Base-by-base conservation (phyloP, 2,329 filamentous ascomycete genomes). In the Aspergillus uvarum region DNA sequence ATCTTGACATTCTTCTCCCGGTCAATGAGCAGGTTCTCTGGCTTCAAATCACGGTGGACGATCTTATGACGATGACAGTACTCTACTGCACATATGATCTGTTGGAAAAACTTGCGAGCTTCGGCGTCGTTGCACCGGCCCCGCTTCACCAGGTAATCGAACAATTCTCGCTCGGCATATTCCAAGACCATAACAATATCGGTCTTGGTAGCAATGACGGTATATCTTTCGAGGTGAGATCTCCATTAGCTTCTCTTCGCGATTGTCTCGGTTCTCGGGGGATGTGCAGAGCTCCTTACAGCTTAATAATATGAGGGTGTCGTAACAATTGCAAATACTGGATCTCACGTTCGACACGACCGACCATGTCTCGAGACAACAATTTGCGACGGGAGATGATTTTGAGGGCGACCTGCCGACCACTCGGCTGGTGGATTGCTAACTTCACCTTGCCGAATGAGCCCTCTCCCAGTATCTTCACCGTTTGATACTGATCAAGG, bases 141-240 rank as follows among this genome's bases (percentile, higher is more conserved):
- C 73, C 97, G 88, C 72, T 93, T 89, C 60, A 99, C 95, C 63
- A 99, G 95, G 79, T 98, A 98, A 77, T 99, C 94, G 78, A 99
- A 99, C 61, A 99, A 83, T 78, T 99, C 95, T 62, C 91, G 91
- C 63, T 95, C 95, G 47, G 95, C 95, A 77, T 96, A 99, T 78
- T 99, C 95, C 67, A 99, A 86, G 52, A 99, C 95, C 95, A 99
- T 99, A 77, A 98, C 95, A 74, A 99, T 99, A 75, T 99, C 95
- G 63, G 85, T 87, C 24, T 88, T 87, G 6, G 94, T 97, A 64
- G 96, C 97, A 76, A 99, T 98, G 65, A 99, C 95, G 31, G 95
- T 98, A 77, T 92, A 96, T 59, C 91, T 95, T 70, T 47, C 54
- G 42, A 42, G 44, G 21, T 24, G 14, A 51, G 61, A 73, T 54